These are phyloP conservation scores for Gossypium turneri DNA, from an alignment of 345 rosid genomes.

Conservation along the genomic window DNA sequence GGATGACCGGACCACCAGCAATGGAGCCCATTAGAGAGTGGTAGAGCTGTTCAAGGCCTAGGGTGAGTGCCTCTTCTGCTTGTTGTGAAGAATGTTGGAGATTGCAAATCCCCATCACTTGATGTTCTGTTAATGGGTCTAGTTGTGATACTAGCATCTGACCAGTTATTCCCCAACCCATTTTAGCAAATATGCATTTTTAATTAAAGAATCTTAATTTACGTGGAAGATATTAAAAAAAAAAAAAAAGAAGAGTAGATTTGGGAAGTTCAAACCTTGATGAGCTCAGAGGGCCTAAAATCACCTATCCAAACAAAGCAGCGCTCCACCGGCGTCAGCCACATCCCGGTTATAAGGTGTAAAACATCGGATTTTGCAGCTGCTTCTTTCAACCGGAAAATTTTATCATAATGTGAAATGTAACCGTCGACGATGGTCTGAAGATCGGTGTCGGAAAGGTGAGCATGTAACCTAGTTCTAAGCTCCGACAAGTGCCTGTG, in stretches of 20 bases:
- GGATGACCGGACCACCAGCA: conserved; percentile 44
- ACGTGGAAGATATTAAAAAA: not conserved
- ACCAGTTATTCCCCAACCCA: not conserved
- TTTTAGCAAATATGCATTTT: not conserved
- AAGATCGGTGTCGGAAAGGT: conserved; percentile 66
- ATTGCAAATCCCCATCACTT: conserved; percentile 82
- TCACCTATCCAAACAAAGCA: conserved; percentile 99
- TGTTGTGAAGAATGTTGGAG: conserved; percentile 91
- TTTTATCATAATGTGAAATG: conserved; percentile 81
- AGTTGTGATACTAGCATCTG: conserved; percentile 79
- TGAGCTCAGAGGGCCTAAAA: conserved; percentile 85
- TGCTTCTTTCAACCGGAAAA: conserved; percentile 57
- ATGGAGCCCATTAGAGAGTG: conserved; percentile 85
- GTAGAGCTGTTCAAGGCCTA: conserved; percentile 86
- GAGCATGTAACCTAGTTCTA: conserved; percentile 66
- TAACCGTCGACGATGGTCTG: conserved; percentile 65
- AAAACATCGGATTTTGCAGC: conserved; percentile 83
- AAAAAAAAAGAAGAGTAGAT: not conserved
- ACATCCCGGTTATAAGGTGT: conserved; percentile 82
- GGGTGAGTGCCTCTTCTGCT: conserved; percentile 96
- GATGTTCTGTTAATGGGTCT: conserved; percentile 88
- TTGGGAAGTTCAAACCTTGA: conserved; percentile 52
- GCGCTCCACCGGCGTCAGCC: conserved; percentile 88
- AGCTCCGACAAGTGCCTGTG: conserved; percentile 80
- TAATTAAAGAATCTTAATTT: too few species aligned